phyloP scores from a whole-genome alignment of 352 stramenopile genomes.

The Phytophthora pistaciae region DNA sequence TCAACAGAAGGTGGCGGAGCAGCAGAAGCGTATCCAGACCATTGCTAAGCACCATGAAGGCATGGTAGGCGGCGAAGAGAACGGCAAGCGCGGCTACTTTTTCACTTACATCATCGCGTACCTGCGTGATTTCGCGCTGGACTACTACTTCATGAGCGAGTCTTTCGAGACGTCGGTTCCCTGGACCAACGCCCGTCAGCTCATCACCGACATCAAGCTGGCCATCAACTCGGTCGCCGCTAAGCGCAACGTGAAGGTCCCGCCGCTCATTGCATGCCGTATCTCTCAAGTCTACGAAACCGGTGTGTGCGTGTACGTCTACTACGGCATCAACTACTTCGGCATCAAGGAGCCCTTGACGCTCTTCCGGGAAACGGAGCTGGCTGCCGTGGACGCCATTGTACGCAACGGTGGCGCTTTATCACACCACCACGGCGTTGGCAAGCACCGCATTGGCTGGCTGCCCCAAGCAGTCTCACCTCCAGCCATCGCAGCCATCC shows the following conservation, averaged over 20 bases:
- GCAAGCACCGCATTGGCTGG: slow-evolving; percentile 93
- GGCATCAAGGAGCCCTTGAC: slow-evolving; percentile 79
- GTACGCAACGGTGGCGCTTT: slow-evolving; percentile 91
- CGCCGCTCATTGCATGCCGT: slow-evolving; percentile 92
- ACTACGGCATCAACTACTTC: slow-evolving; percentile 96
- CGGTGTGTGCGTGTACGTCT: slow-evolving; percentile 96
- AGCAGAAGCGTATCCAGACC: slow-evolving; percentile 66
- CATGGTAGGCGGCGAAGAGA: slow-evolving; percentile 84
- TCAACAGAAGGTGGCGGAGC: slow-evolving; percentile 48
- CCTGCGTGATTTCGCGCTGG: slow-evolving; percentile 93
- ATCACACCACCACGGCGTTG: slow-evolving; percentile 96
- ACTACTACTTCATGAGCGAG: slow-evolving; percentile 93
- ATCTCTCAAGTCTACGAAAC: slow-evolving; percentile 97
- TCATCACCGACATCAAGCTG: slow-evolving; percentile 63
- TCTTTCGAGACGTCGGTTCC: slow-evolving; percentile 91
- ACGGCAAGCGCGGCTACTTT: slow-evolving; percentile 93
- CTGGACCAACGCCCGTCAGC: slow-evolving; percentile 72
- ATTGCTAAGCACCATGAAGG: slow-evolving; percentile 84
- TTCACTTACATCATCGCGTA: slow-evolving; percentile 96
- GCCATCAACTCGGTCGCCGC: slow-evolving; percentile 58
- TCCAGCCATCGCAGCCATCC: slow-evolving; percentile 70
- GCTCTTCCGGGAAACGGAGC: slow-evolving; percentile 87
- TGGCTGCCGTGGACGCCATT: slow-evolving; percentile 86
- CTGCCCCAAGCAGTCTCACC: slow-evolving; percentile 84
- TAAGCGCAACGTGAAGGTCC: slow-evolving; percentile 62